Evolutionary conservation across 2,329 filamentous ascomycete genomes (phyloP).

Genomic region (Colletotrichum graminicola): DNA sequence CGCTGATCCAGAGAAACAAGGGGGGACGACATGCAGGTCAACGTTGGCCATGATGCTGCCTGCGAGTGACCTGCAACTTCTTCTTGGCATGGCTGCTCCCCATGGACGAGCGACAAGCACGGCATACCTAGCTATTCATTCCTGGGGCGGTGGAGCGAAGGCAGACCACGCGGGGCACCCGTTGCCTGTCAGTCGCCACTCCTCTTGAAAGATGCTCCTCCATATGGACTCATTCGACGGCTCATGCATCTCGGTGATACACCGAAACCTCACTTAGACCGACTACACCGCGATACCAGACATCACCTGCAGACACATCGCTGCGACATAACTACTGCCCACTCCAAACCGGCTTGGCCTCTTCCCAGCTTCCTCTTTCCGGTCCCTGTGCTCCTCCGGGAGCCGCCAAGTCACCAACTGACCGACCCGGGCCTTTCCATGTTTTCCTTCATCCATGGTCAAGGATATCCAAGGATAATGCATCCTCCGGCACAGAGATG

Average conservation of each 20-base stretch:
- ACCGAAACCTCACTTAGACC: slow-evolving; percentile 8
- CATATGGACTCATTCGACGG: not conserved
- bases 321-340: not conserved
- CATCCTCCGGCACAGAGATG: slow-evolving; percentile 21
- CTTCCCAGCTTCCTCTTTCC: slow-evolving; percentile 1
- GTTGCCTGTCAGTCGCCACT: not conserved
- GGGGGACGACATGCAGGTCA: slow-evolving; percentile 28
- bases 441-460: not conserved
- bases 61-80: slow-evolving; percentile 27
- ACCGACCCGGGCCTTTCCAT: slow-evolving; percentile 16
- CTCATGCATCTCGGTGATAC: slow-evolving; percentile 16
- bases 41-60: slow-evolving; percentile 16
- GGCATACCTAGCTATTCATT: not conserved
- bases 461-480: slow-evolving; percentile 19
- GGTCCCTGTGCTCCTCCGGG: not conserved
- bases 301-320: slow-evolving; percentile 22
- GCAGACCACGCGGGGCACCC: not conserved
- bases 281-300: not conserved
- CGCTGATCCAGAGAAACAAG: not conserved
- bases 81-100: slow-evolving; percentile 18
- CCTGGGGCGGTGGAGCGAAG: not conserved
- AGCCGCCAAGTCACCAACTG: not conserved
- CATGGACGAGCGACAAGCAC: slow-evolving; percentile 6
- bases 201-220: slow-evolving; percentile 4
- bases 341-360: not conserved